Percentiles rank a stretch among this genome's conserved stretches.
phyloP scores from a whole-genome alignment of 352 stramenopile species.

The Phytopythium sindhum region DNA sequence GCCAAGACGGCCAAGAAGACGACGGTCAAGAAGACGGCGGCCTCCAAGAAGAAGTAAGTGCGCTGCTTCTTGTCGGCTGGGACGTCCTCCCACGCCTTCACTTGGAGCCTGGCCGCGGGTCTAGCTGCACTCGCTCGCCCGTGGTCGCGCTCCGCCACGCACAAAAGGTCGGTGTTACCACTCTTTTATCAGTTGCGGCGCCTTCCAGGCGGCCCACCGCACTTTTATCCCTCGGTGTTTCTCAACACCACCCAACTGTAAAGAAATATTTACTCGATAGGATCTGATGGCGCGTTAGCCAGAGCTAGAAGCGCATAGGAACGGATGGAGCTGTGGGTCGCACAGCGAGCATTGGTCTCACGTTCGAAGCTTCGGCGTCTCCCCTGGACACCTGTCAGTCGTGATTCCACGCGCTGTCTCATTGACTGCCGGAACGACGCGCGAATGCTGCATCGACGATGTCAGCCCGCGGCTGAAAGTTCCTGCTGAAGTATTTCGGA shows the following conservation, averaged over 20 bases:
- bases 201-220: conserved; percentile 6
- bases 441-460: not conserved
- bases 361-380: no score
- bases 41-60: conserved; percentile 50
- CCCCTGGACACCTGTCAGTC: no score
- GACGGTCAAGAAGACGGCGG: conserved; percentile 44
- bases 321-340: no score
- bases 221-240: conserved; percentile 72
- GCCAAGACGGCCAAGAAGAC: conserved; percentile 30
- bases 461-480: not conserved
- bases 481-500: not conserved
- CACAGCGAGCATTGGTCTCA: no score
- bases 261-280: conserved; percentile 27
- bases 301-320: no score
- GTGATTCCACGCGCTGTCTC: not conserved
- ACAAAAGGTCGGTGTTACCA: conserved; percentile 3
- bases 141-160: not conserved
- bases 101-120: not conserved
- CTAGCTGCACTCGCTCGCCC: no score
- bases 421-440: not conserved
- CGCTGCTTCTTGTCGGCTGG: no score
- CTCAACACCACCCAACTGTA: conserved; percentile 79
- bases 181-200: conserved; percentile 10
- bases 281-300: not conserved
- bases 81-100: not conserved